These are phyloP conservation scores for Ceratocystis variospora DNA, from an alignment of 2,329 filamentous ascomycete genomes.

Conservation along the genomic window DNA sequence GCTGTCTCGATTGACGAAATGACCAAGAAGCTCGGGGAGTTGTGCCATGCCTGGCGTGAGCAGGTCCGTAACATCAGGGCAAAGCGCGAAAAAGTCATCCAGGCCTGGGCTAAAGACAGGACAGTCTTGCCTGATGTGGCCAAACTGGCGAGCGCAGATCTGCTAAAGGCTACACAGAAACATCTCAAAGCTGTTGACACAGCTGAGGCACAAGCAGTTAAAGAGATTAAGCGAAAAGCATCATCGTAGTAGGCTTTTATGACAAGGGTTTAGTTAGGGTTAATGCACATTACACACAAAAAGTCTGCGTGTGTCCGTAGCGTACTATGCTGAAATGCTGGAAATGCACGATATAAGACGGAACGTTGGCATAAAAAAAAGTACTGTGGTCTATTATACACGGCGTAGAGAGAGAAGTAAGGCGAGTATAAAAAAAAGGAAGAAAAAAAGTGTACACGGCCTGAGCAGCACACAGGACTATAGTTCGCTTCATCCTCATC, in stretches of 20 bases:
- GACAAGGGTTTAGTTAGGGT: background rate
- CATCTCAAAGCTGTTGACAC: constrained; percentile 37
- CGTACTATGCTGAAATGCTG: background rate
- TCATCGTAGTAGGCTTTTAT: background rate
- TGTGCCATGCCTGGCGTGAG: constrained; percentile 38
- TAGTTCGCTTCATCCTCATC: constrained; percentile 2
- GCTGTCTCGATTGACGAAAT: constrained; percentile 37
- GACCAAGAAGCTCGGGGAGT: constrained; percentile 31
- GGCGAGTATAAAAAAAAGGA: background rate
- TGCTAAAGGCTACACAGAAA: constrained; percentile 40
- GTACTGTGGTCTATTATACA: constrained; percentile 13
- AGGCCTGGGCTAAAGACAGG: constrained; percentile 35
- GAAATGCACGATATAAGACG: too few relatives aligned
- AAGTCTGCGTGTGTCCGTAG: too few relatives aligned
- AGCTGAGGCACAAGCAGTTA: constrained; percentile 36
- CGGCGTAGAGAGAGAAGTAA: background rate
- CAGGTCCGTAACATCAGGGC: constrained; percentile 35
- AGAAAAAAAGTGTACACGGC: constrained; percentile 12
- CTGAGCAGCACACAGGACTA: background rate
- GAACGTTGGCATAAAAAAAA: too few relatives aligned
- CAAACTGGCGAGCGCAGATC: constrained; percentile 34
- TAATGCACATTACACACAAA: background rate
- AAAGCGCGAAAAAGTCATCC: constrained; percentile 36
- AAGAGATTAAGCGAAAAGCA: constrained; percentile 26
- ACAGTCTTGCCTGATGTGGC: constrained; percentile 35